Percentiles rank a stretch among this genome's conserved stretches.
Conservation (phyloP, 768 basidiomycete genomes). For the Hypsizygus marmoreus region DNA sequence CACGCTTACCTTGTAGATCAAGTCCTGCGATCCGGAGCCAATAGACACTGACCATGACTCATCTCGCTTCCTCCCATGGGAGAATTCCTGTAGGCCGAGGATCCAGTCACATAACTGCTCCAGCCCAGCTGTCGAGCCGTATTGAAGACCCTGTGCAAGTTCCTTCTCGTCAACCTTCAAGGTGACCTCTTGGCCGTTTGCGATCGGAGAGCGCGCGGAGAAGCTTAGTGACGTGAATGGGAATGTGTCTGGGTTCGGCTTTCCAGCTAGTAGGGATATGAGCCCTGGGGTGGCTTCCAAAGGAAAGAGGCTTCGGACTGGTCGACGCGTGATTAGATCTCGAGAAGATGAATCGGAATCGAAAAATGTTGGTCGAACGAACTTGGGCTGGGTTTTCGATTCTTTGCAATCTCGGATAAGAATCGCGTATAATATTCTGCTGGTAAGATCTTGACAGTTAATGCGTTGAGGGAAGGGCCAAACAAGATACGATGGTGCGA, state of each 20-base stretch:
- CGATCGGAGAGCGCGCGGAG: constrained; percentile 51
- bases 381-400: constrained; percentile 67
- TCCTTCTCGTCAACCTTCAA: constrained; percentile 60
- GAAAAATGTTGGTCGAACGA: constrained; percentile 30
- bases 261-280: constrained; percentile 85
- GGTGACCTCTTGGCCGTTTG: constrained; percentile 40
- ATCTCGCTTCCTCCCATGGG: constrained; percentile 61
- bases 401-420: constrained; percentile 63
- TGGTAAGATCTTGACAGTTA: constrained; percentile 45
- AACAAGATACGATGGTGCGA: too few relatives aligned
- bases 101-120: constrained; percentile 70
- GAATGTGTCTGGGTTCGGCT: constrained; percentile 89
- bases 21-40: constrained; percentile 86
- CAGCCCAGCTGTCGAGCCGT: constrained; percentile 73
- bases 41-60: constrained; percentile 79
- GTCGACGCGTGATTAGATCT: constrained; percentile 3
- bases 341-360: constrained; percentile 2
- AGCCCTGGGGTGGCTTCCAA: constrained; percentile 78
- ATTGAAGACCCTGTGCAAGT: constrained; percentile 71
- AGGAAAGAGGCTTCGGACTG: constrained; percentile 72
- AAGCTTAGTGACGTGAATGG: constrained; percentile 84
- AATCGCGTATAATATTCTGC: constrained; percentile 57
- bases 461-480: too few relatives aligned
- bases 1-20: constrained; percentile 64
- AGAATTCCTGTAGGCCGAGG: constrained; percentile 64